A percentile compares a stretch with the other conserved stretches of the same genome.
Conservation (phyloP, 2,329 filamentous ascomycete genomes). For the Rasamsonia emersonii region DNA sequence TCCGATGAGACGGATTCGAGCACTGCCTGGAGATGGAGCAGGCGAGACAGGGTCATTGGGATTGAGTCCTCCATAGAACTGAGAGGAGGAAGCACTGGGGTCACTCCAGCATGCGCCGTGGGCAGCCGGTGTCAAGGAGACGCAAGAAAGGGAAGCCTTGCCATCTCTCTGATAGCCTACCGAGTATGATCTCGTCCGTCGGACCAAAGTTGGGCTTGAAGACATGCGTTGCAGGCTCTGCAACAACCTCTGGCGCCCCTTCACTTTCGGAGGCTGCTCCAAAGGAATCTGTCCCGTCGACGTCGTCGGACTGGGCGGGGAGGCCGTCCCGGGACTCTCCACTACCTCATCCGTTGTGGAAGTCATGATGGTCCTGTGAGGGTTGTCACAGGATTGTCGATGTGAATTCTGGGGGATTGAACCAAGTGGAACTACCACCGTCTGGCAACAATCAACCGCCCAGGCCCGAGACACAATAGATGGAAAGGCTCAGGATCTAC, state of each 20-base stretch:
- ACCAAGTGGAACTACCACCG: no score
- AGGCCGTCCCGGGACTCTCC: constrained; percentile 22
- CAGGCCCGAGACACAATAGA: no score
- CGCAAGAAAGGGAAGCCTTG: constrained; percentile 58
- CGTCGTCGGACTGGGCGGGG: constrained; percentile 27
- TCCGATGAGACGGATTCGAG: constrained; percentile 49
- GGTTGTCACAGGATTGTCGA: no score
- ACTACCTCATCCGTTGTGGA: constrained; percentile 21
- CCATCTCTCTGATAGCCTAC: constrained; percentile 55
- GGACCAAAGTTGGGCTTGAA: constrained; percentile 65
- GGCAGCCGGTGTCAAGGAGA: constrained; percentile 49
- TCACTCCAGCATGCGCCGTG: constrained; percentile 47
- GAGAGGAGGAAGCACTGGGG: constrained; percentile 41
- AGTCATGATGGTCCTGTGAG: constrained; percentile 26
- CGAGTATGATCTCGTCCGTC: constrained; percentile 55
- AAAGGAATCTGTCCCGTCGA: constrained; percentile 28
- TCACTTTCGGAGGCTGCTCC: constrained; percentile 49
- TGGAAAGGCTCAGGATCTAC: background rate
- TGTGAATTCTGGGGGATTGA: no score
- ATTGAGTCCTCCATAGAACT: constrained; percentile 49
- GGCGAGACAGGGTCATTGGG: constrained; percentile 28
- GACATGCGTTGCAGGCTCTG: constrained; percentile 71
- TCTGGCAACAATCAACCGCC: no score
- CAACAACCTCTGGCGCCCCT: constrained; percentile 61
- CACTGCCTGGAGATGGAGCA: constrained; percentile 44